Evolutionary conservation across 2,329 filamentous ascomycete species (phyloP).

Genomic region (Colletotrichum truncatum): DNA sequence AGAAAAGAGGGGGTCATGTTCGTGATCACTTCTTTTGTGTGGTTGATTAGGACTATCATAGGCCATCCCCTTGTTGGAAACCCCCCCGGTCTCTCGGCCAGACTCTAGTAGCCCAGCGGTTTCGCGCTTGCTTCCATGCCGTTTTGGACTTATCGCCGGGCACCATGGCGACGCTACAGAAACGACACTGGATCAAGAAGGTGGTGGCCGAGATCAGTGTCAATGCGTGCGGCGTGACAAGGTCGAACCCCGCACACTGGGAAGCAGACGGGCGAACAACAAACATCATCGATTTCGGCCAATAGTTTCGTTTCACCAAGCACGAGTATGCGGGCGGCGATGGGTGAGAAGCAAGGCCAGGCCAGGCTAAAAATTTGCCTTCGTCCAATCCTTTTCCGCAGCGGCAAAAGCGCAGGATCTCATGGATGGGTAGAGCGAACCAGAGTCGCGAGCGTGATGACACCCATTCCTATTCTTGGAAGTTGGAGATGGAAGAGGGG

Average conservation of each 20-base stretch:
- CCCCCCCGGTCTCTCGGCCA: background rate
- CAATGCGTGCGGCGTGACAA: background rate
- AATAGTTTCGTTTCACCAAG: slow-evolving; percentile 25
- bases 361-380: background rate
- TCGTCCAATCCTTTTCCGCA: slow-evolving; percentile 14
- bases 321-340: background rate
- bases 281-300: slow-evolving; percentile 9
- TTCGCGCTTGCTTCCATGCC: background rate
- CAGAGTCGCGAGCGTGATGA: background rate
- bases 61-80: slow-evolving; percentile 3
- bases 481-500: slow-evolving; percentile 7
- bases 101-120: background rate
- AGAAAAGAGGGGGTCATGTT: background rate
- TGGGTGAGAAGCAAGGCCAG: slow-evolving; percentile 8
- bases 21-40: slow-evolving; percentile 9
- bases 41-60: slow-evolving; percentile 1
- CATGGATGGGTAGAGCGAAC: background rate
- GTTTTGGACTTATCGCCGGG: background rate
- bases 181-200: background rate
- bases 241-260: slow-evolving; percentile 15
- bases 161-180: background rate
- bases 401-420: background rate
- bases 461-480: slow-evolving; percentile 20
- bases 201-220: slow-evolving; percentile 1
- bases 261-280: background rate